Evolutionary conservation across 2,329 filamentous ascomycete species (phyloP).

Genomic region (Leptographium procerum): DNA sequence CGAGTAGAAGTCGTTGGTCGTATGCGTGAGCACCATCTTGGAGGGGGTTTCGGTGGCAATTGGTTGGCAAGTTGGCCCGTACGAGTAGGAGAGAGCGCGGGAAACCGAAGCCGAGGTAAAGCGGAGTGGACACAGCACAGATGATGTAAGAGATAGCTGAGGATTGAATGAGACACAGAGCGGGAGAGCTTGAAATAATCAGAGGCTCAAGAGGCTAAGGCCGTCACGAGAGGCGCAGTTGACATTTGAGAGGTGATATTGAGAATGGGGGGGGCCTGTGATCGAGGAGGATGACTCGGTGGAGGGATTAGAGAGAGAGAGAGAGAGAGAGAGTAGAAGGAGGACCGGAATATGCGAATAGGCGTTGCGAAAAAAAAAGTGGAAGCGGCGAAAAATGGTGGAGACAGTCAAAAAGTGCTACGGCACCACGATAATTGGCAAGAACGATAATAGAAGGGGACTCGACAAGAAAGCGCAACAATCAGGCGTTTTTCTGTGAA

Average conservation of each 20-base stretch:
- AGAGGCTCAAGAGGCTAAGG: slow-evolving; percentile 11
- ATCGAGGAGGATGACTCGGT: background rate
- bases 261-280: background rate
- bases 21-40: slow-evolving; percentile 52
- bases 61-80: background rate
- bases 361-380: background rate
- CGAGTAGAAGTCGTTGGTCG: slow-evolving; percentile 60
- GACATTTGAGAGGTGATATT: background rate
- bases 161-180: background rate
- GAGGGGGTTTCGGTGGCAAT: slow-evolving; percentile 17
- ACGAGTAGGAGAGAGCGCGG: background rate
- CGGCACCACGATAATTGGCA: background rate
- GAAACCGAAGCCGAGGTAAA: background rate
- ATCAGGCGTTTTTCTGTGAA: background rate
- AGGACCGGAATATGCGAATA: background rate
- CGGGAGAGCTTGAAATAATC: slow-evolving; percentile 8
- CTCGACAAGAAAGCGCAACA: background rate
- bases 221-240: background rate
- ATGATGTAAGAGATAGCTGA: background rate
- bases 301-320: background rate
- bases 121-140: background rate
- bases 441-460: background rate
- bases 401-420: background rate
- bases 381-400: background rate
- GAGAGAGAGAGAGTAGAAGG: background rate